These are phyloP conservation scores for Pythium dissotocum DNA, from an alignment of 352 stramenopile genomes.

Conservation along the genomic window DNA sequence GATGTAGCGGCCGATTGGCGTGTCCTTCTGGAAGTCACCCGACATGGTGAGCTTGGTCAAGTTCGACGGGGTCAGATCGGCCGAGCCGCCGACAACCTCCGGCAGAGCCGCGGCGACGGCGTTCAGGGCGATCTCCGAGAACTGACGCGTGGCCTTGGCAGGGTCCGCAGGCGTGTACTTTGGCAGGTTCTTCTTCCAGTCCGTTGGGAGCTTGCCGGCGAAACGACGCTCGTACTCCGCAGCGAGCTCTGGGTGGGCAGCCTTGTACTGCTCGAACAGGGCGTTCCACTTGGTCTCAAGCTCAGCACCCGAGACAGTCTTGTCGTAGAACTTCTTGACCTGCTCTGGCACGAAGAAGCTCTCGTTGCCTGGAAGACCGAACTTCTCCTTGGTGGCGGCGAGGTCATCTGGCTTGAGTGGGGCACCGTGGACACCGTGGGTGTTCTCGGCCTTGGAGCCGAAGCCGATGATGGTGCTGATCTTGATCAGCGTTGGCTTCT, in stretches of 20 bases:
- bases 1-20: constrained; percentile 95
- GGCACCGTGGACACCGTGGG: constrained; percentile 93
- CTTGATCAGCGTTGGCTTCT: constrained; percentile 99
- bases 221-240: constrained; percentile 95
- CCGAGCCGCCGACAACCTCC: constrained; percentile 97
- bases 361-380: constrained; percentile 91
- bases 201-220: constrained; percentile 88
- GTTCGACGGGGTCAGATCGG: constrained; percentile 98
- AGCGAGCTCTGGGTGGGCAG: constrained; percentile 90
- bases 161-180: constrained; percentile 90
- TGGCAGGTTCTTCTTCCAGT: constrained; percentile 92
- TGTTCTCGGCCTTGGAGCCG: constrained; percentile 94
- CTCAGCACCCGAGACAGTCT: constrained; percentile 70
- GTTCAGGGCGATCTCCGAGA: constrained; percentile 96
- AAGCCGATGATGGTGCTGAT: constrained; percentile 97
- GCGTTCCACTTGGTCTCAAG: constrained; percentile 89
- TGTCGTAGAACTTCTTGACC: constrained; percentile 92
- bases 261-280: constrained; percentile 91
- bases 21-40: constrained; percentile 97
- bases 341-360: constrained; percentile 94
- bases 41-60: constrained; percentile 95
- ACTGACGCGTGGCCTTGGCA: constrained; percentile 92
- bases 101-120: constrained; percentile 90
- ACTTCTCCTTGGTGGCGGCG: constrained; percentile 88
- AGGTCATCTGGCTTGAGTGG: constrained; percentile 96